Evolutionary conservation across 2,329 filamentous ascomycete genomes (phyloP).

Genomic region (Teratosphaeria zuluensis): DNA sequence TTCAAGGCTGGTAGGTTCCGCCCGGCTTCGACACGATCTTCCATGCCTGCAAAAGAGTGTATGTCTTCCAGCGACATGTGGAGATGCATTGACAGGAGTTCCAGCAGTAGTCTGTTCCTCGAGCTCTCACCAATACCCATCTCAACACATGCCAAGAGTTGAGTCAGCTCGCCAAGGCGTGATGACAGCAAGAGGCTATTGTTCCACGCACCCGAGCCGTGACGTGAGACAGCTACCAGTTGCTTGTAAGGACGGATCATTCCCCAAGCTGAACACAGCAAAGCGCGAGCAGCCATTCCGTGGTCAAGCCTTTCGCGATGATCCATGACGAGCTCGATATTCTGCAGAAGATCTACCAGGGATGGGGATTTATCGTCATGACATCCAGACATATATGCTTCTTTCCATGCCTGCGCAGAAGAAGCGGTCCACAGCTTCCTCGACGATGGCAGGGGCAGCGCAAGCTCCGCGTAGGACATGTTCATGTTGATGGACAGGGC

Average conservation of each 20-base stretch:
- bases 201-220: neutral
- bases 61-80: constrained; percentile 54
- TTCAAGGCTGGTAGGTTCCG: constrained; percentile 46
- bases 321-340: neutral
- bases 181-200: neutral
- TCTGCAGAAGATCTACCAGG: neutral
- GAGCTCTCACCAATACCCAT: neutral
- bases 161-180: neutral
- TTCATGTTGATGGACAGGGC: neutral
- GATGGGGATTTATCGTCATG: neutral
- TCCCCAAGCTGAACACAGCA: neutral
- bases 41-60: constrained; percentile 55
- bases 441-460: constrained; percentile 33
- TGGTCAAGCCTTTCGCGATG: neutral
- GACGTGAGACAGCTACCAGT: neutral
- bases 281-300: neutral
- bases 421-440: constrained; percentile 55
- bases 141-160: neutral
- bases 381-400: constrained; percentile 31
- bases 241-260: neutral
- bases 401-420: constrained; percentile 54
- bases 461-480: neutral
- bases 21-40: constrained; percentile 54
- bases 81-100: constrained; percentile 50
- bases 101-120: constrained; percentile 26